Evolutionary conservation across 805 yeast genomes (phyloP).

Genomic region (Zygoascus ofunaensis): DNA sequence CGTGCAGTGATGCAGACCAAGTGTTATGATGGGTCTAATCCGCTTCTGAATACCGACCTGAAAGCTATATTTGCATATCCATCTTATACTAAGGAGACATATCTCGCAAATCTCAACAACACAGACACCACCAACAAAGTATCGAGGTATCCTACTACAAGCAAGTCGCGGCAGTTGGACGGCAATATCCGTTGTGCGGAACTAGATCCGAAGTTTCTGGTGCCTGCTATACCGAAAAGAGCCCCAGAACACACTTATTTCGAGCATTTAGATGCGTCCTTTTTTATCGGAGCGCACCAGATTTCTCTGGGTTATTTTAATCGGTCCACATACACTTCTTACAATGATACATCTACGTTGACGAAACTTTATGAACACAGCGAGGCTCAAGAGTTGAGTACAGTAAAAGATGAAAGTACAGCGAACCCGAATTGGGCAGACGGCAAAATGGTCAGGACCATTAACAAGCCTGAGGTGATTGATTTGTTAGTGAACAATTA

Average conservation of each 20-base stretch:
- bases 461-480: conserved; percentile 51
- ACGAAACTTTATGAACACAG: conserved; percentile 5
- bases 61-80: conserved; percentile 30
- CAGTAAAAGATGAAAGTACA: neutral
- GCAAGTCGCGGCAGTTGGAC: conserved; percentile 9
- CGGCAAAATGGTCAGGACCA: conserved; percentile 48
- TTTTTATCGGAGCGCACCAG: conserved; percentile 29
- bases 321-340: neutral
- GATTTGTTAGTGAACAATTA: conserved; percentile 71
- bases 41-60: conserved; percentile 28
- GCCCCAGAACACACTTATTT: conserved; percentile 28
- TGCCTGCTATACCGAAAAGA: conserved; percentile 14
- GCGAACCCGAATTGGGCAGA: conserved; percentile 34
- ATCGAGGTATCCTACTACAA: neutral
- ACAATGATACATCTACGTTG: conserved; percentile 15
- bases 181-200: conserved; percentile 23
- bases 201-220: conserved; percentile 19
- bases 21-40: conserved; percentile 31
- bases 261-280: conserved; percentile 26
- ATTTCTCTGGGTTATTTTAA: conserved; percentile 24
- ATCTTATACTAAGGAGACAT: conserved; percentile 12
- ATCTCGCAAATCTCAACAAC: neutral
- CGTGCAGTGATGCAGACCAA: conserved; percentile 31
- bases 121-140: neutral
- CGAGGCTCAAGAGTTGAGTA: neutral